Evolutionary conservation across 1,284 basidiomycete species (phyloP), one percentile per base, ranked within the genome.

Genomic region (Heliocybe sulcata): DNA sequence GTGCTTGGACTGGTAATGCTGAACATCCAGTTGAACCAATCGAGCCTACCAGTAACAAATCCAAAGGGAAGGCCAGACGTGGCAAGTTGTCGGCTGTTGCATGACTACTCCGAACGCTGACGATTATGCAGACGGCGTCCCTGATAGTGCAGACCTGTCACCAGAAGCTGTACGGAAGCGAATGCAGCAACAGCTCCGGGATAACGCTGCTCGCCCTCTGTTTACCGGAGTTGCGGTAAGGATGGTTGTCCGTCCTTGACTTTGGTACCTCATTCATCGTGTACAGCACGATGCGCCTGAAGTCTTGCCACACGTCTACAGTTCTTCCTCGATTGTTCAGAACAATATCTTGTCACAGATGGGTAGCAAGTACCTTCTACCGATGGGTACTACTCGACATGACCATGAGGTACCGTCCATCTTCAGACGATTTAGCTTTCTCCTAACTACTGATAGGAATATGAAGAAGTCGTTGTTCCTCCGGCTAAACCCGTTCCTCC

Each of bases 291-390:
- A 70, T 81, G 65, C 73, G 8, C 74, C 81, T 2, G 85, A 90
- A 62, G 69, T 81, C 19, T 82, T 98, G 49, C 96, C 96, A 0
- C 86, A 99, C 70, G 90, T 99, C 12, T 99, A 96, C 66, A 87
- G 90, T 1, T 87, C 92, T 2, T 73, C 80, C 16, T 72, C 75
- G 2, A 74, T 75, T 51, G 77, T 69, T 1, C 80, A 83, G 57
- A 87, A 88, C 29, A 87, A 83, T 61, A 72, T 92, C 12, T 68
- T 94, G 12, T 92, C 89, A 0, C 79, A 87, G 67, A 68, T 85
- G 69, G 78, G 95, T 67, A 72, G 78, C 72, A 90, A 86, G 62
- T 92, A 94, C 62, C 75, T 87, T 59, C 70, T 99, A 29, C 97
- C 97, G 0, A 61, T 91, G 1, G 96, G 94, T 1, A 98, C 95